Percentiles rank a stretch among this genome's conserved stretches.
Evolutionary conservation across 768 basidiomycete genomes (phyloP).

Genomic region (Lanmaoa pseudosensibilis): DNA sequence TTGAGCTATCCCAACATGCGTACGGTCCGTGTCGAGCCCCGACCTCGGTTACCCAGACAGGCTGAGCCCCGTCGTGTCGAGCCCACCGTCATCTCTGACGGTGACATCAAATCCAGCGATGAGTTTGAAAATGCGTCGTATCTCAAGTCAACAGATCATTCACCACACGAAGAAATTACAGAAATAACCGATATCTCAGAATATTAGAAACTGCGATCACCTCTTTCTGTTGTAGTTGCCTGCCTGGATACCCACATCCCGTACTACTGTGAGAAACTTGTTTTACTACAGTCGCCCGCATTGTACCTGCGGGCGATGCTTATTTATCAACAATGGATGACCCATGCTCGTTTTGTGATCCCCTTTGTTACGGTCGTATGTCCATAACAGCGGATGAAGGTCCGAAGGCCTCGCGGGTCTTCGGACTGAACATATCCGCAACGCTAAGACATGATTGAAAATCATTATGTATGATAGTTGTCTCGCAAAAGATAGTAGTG

Average conservation of each 20-base stretch:
- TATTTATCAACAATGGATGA: conserved; percentile 23
- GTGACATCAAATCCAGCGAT: conserved; percentile 30
- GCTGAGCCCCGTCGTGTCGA: conserved; percentile 33
- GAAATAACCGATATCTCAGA: conserved; percentile 32
- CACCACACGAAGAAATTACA: conserved; percentile 25
- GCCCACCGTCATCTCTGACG: conserved; percentile 34
- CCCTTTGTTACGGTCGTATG: conserved; percentile 1
- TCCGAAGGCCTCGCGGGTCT: not conserved
- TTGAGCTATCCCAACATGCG: conserved; percentile 60
- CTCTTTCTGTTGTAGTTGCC: conserved; percentile 7
- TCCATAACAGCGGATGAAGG: not conserved
- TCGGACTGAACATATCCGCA: not conserved
- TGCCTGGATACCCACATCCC: conserved; percentile 6
- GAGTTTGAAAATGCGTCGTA: conserved; percentile 28
- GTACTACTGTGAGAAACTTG: conserved; percentile 11
- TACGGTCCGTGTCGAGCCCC: conserved; percentile 36
- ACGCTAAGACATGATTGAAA: not conserved
- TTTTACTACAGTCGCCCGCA: conserved; percentile 18
- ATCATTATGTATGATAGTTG: not conserved
- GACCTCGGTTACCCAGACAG: conserved; percentile 23
- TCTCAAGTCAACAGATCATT: conserved; percentile 26
- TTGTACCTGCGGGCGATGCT: conserved; percentile 10
- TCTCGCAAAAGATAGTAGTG: not conserved
- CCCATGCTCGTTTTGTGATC: conserved; percentile 2
- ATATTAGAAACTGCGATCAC: conserved; percentile 24